phyloP scores from a whole-genome alignment of 768 basidiomycete genomes.

The Psilocybe tampanensis region DNA sequence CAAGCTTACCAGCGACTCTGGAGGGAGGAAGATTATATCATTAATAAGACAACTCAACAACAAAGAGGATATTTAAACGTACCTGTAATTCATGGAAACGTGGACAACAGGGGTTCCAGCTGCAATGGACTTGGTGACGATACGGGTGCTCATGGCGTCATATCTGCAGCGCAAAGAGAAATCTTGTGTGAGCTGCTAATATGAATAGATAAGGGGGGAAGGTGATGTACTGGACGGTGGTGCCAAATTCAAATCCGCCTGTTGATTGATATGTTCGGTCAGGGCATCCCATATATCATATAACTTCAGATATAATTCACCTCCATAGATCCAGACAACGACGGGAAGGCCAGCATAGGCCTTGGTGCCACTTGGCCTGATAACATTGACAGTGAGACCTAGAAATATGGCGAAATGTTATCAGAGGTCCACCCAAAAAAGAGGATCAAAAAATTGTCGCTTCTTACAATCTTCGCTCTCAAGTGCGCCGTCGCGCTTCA shows the following conservation, averaged over 20 bases:
- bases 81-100: constrained; percentile 24
- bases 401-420: background rate
- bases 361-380: constrained; percentile 11
- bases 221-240: background rate
- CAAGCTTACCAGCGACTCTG: background rate
- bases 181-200: no score
- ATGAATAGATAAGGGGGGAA: background rate
- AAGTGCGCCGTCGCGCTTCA: background rate
- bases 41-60: background rate
- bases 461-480: background rate
- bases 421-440: background rate
- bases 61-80: background rate
- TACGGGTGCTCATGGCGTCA: constrained; percentile 7
- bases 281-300: background rate
- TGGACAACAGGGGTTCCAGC: constrained; percentile 16
- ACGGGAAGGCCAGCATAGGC: constrained; percentile 14
- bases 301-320: background rate
- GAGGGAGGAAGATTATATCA: no score
- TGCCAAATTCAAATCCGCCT: constrained; percentile 13
- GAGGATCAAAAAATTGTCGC: no score
- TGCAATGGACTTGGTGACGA: constrained; percentile 17
- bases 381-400: constrained; percentile 21
- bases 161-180: background rate
- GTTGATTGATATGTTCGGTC: background rate
- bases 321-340: constrained; percentile 22